Evolutionary conservation across 495 filamentous ascomycete species (phyloP).

Genomic region (Entonaema liquescens): DNA sequence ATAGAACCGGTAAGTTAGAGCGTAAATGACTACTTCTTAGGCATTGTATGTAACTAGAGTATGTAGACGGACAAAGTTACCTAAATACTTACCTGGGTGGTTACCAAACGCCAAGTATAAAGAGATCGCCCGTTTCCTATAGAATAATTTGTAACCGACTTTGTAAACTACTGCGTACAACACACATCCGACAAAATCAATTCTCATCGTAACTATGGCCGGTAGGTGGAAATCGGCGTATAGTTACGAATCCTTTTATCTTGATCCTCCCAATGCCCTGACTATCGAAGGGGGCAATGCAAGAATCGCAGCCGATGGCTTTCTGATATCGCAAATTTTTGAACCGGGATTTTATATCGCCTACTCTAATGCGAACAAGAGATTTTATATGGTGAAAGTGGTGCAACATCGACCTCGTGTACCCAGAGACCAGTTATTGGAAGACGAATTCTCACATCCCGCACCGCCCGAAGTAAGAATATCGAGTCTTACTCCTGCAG

Average conservation of each 20-base stretch:
- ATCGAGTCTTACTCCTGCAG: neutral
- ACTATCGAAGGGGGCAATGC: neutral
- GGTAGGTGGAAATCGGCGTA: neutral
- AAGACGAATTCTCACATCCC: neutral
- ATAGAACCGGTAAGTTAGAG: too few relatives aligned
- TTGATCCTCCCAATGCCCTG: neutral
- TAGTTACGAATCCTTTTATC: neutral
- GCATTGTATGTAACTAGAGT: too few relatives aligned
- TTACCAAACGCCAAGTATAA: too few relatives aligned
- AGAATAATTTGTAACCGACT: neutral
- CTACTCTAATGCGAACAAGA: neutral
- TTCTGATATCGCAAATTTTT: neutral
- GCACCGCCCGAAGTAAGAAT: constrained; percentile 2
- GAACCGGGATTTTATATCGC: neutral
- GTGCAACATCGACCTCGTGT: neutral
- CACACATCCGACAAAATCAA: neutral
- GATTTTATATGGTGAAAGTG: neutral
- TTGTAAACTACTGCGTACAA: neutral
- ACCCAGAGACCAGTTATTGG: neutral
- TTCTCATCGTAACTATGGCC: neutral
- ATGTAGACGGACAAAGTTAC: too few relatives aligned
- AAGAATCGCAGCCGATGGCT: neutral
- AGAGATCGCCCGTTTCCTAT: neutral
- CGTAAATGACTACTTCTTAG: too few relatives aligned
- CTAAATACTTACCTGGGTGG: too few relatives aligned